phyloP scores from a whole-genome alignment of 139 green algal species.

The Auxenochlorella pyrenoidosa region DNA sequence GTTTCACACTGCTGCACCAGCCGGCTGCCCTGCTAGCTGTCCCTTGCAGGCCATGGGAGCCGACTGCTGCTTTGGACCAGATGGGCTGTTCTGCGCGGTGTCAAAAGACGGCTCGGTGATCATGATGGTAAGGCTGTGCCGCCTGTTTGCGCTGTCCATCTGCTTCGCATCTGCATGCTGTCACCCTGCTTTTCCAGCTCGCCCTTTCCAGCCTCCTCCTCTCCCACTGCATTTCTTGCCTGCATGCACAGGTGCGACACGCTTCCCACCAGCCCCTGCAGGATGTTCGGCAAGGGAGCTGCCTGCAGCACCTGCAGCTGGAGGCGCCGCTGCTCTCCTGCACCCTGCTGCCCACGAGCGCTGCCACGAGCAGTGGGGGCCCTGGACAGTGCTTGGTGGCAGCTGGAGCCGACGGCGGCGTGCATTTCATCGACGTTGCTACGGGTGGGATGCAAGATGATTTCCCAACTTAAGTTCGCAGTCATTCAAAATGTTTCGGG shows the following conservation, averaged over 20 bases:
- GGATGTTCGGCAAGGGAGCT: slow-evolving; percentile 16
- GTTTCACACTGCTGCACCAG: no score
- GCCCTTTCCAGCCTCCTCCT: no score
- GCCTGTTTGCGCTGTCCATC: no score
- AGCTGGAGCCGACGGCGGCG: not conserved
- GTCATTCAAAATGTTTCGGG: no score
- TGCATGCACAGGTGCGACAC: no score
- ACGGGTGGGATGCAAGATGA: slow-evolving; percentile 7
- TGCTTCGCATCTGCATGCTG: no score
- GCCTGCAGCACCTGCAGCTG: slow-evolving; percentile 29
- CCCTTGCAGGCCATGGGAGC: slow-evolving; percentile 9
- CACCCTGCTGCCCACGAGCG: slow-evolving; percentile 3
- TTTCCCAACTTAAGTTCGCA: no score
- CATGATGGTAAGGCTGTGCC: slow-evolving; percentile 6
- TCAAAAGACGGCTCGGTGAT: slow-evolving; percentile 9
- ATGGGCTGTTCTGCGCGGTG: slow-evolving; percentile 14
- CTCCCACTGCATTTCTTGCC: no score
- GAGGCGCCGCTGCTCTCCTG: slow-evolving; percentile 23
- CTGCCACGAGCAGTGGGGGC: not conserved
- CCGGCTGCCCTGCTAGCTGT: no score
- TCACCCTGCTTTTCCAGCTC: no score
- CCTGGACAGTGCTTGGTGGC: not conserved
- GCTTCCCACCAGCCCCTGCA: not conserved
- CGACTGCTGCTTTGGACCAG: slow-evolving; percentile 17
- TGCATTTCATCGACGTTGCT: slow-evolving; percentile 18